Evolutionary conservation across 176 grass and related monocot genomes (phyloP), one percentile per base, ranked within the genome.

Genomic region (Eleusine indica): DNA sequence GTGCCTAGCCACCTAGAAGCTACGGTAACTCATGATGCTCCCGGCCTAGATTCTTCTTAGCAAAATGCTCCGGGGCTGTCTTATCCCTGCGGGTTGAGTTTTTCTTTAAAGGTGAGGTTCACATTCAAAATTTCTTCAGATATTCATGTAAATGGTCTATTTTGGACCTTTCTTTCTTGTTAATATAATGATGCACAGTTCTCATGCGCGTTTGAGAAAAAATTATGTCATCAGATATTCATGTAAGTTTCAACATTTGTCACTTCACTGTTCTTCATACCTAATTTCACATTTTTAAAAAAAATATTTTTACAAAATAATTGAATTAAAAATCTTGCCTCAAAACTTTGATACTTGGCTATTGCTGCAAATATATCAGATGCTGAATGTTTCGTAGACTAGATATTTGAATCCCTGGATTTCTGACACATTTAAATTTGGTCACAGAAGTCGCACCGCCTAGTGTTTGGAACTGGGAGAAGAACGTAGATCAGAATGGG

Each of bases 401-500:
- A 29, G 61, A 64, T 30, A 57, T 64, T 64, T 29, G 11, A 64
- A 14, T 66, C 28, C 13, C 12, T 66, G 1, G 13, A 15, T 35
- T 35, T 37, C 12, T 66, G 29, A 66, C 28, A 66, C 30, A 7
- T 48, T 15, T 64, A 19, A 38, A 37, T 68, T 66, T 38, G 0
- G 3, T 39, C 19, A 14, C 3, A 52, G 44, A 39, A 80, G 19
- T 65, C 4, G 1, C 46, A 22, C 49, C 0, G 61, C 43, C 61
- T 66, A 68, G 6, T 57, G 48, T 39, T 52, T 42, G 3, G 35
- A 35, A 81, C 3, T 52, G 16, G 64, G 64, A 80, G 46, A 80
- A 43, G 66, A 81, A 22, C 66, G 43, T 66, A 66, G 56, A 69
- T 80, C 70, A 87, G 22, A 78, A n/a, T 57, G 38, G 6, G 16